These are phyloP conservation scores for Solanum paucissectum DNA, from an alignment of 257 asterid species.

Conservation along the genomic window DNA sequence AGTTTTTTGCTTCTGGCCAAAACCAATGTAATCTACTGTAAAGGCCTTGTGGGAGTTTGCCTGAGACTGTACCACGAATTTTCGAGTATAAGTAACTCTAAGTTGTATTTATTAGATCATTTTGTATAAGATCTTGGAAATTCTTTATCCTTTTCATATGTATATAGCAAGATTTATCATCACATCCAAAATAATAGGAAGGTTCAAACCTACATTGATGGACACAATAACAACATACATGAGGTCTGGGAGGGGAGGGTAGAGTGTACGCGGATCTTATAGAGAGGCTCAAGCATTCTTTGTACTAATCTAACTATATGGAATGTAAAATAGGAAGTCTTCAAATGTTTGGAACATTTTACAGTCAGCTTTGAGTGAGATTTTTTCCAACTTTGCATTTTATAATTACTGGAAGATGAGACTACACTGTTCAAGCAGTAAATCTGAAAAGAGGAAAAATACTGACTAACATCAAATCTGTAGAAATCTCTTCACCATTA, in stretches of 20 bases:
- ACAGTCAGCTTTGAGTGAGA: not conserved
- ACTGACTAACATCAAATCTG: not conserved
- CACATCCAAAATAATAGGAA: not conserved
- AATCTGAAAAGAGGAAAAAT: not conserved
- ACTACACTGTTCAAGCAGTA: not conserved
- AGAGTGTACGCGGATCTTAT: not conserved
- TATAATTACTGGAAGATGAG: not conserved
- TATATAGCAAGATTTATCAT: not conserved
- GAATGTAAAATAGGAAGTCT: not conserved
- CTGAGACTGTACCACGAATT: not conserved
- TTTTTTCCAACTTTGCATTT: not conserved
- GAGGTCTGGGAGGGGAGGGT: too few species aligned
- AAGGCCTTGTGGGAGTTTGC: not conserved
- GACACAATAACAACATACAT: not conserved
- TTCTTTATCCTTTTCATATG: not conserved
- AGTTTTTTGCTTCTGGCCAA: not conserved
- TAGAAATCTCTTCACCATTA: not conserved
- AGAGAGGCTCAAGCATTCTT: not conserved
- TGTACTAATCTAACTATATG: not conserved
- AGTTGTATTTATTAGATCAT: not conserved
- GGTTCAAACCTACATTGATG: not conserved
- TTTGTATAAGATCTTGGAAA: not conserved
- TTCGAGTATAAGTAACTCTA: not conserved
- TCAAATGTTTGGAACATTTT: not conserved
- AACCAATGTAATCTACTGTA: not conserved